Base-by-base conservation (phyloP, 2,329 filamentous ascomycete species). In the Aspergillus sp. region DNA sequence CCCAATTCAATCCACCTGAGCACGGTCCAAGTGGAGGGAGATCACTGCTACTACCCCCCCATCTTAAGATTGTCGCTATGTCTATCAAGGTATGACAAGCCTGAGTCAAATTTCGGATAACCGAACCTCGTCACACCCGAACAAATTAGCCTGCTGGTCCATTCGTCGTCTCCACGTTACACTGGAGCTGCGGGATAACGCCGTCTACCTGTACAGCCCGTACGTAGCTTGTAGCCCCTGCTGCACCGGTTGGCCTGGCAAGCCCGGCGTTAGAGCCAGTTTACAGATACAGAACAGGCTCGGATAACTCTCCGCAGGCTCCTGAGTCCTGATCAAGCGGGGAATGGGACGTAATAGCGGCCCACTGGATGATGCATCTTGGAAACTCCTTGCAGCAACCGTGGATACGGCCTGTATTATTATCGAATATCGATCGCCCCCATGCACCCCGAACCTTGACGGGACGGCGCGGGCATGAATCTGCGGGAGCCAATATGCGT, bases 391-490 rank as follows among this genome's bases (percentile, higher is more conserved):
- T 72, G 66, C 67, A 58, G 67, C 63, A 64, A 68, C 66, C 66
- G 57, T 72, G 68, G 69, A 52, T 67, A 46, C 11, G 27, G 27
- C 23, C n/a, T 46, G 25, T n/a, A 60, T 66, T 60, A 61, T 25
- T 33, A 17, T 48, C 47, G 47, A 61, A 15, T 33, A 17, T 48
- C 47, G 47, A 39, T 50, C 47, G 62, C 62, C 27, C 27, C 27
- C 67, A 69, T 66, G 65, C 64, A 61, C 61, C 66, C 66, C 66
- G 65, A 73, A 73, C 71, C 69, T 74, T 73, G 68, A 73, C 71
- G 71, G 71, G 68, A 70, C 71, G 71, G 71, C 65, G 70, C 71
- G 70, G 67, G 43, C 54, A 58, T 59, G 46, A 62, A 55, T 56
- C 43, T 53, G 51, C 54, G 62, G 62, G 58, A 65, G 57, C 60